These are phyloP conservation scores for Lachnellula arida DNA, from an alignment of 2,329 filamentous ascomycete genomes.

Conservation along the genomic window DNA sequence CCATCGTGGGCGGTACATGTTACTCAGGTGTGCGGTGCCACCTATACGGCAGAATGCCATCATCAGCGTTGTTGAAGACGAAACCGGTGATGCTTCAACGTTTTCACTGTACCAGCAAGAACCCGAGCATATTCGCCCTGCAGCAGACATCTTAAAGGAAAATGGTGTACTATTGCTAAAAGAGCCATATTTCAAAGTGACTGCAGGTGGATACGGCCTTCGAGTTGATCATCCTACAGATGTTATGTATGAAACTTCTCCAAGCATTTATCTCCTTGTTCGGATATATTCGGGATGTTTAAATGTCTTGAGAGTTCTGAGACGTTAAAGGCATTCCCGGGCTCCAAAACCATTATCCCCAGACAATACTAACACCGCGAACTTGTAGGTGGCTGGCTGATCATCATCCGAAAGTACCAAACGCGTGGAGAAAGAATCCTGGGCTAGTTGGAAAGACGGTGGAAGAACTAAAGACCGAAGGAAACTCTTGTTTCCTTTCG, in stretches of 20 bases:
- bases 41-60: conserved; percentile 31
- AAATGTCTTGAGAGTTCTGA: no score
- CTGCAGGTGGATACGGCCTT: conserved; percentile 34
- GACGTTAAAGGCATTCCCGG: no score
- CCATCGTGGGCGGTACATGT: conserved; percentile 35
- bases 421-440: background rate
- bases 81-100: conserved; percentile 28
- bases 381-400: background rate
- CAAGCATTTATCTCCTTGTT: no score
- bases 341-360: no score
- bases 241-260: background rate
- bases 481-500: background rate
- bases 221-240: conserved; percentile 1
- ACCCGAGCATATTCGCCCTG: background rate
- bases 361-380: no score
- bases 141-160: background rate
- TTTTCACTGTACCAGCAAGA: conserved; percentile 41
- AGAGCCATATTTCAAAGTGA: conserved; percentile 2
- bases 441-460: background rate
- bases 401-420: background rate
- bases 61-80: conserved; percentile 25
- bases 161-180: background rate
- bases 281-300: no score
- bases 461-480: background rate
- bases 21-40: conserved; percentile 31